Evolutionary conservation across 176 grass and related monocot species (phyloP).

Genomic region (Lolium multiflorum): DNA sequence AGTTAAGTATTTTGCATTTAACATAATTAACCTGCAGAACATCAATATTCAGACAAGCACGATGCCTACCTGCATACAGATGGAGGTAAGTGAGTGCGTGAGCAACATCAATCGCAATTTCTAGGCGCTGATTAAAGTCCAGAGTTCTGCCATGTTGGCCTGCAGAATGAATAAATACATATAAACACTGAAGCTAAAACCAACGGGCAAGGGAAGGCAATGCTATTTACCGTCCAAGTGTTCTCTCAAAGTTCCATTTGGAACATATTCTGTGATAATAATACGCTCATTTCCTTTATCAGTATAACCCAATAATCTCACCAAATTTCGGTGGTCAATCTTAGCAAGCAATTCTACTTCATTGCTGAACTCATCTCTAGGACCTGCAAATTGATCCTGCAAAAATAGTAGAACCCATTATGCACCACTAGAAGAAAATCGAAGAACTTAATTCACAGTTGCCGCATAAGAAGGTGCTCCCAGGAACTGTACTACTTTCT

Average conservation of each 20-base stretch:
- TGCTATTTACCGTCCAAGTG: conserved; percentile 87
- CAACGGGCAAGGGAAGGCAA: conserved; percentile 3
- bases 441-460: conserved; percentile 36
- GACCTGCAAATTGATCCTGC: conserved; percentile 84
- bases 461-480: not conserved
- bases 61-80: conserved; percentile 84
- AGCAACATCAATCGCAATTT: conserved; percentile 98
- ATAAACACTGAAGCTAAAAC: conserved; percentile 27
- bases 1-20: conserved; percentile 11
- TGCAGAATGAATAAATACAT: conserved; percentile 53
- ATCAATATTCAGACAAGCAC: conserved; percentile 18
- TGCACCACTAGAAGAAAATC: not conserved
- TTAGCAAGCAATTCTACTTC: conserved; percentile 96
- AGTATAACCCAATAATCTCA: conserved; percentile 86
- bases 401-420: conserved; percentile 37
- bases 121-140: conserved; percentile 94
- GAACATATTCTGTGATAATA: conserved; percentile 91
- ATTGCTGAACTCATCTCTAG: conserved; percentile 90
- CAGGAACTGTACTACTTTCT: not conserved
- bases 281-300: conserved; percentile 98
- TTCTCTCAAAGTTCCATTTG: conserved; percentile 97
- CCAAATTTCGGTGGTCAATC: conserved; percentile 97
- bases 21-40: not conserved
- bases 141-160: conserved; percentile 77
- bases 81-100: conserved; percentile 98